Evolutionary conservation across 352 stramenopile genomes (phyloP), one percentile per base, ranked within the genome.

Genomic region (Phytopythium kandeliae): DNA sequence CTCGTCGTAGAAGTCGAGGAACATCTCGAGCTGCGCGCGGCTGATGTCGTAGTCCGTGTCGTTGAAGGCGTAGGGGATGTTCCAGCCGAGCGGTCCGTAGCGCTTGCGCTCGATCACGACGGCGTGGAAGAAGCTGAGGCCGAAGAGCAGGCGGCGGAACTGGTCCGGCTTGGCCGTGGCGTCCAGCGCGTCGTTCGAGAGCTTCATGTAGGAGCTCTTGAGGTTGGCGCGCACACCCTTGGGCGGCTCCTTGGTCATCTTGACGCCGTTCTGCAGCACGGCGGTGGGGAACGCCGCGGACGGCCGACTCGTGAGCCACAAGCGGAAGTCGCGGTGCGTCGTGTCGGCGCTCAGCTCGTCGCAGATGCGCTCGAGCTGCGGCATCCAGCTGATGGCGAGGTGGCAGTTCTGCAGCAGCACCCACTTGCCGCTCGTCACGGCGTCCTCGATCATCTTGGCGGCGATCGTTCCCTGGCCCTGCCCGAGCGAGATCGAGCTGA

Each of bases 201-300:
- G 71, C 66, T 97, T 98, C 67, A 92, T 96, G 60, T 98, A 98
- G 19, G 89, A 94, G 58, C 91, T 96, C 31, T 93, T 95, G 34
- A 98, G 63, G 67, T 98, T 98, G 0, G 93, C 90, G n/a, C 86
- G 78, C 42, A 98, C 58, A 0, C 95, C 95, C 51, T 97, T 97
- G 0, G 95, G 95, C 0, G 95, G 89, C 56, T 98, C 95, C 54
- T 98, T 98, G 2, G 95, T 98, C 89, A 98, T 98, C 63, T 98
- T 98, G 5, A 98, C 91, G 9, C 92, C 86, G 49, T 96, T 95
- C 62, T 98, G 95, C 13, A 98, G 78, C n/a, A 98, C 91, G 0
- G 86, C 90, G 0, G 96, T 91, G 0, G 95, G 95, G 62, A 95
- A 95, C 31, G 58, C 77, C 46, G 63, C 86, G 34, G 71, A 97